These are phyloP conservation scores for Gynostemma pentaphyllum DNA, from an alignment of 306 rosid species.

Conservation along the genomic window DNA sequence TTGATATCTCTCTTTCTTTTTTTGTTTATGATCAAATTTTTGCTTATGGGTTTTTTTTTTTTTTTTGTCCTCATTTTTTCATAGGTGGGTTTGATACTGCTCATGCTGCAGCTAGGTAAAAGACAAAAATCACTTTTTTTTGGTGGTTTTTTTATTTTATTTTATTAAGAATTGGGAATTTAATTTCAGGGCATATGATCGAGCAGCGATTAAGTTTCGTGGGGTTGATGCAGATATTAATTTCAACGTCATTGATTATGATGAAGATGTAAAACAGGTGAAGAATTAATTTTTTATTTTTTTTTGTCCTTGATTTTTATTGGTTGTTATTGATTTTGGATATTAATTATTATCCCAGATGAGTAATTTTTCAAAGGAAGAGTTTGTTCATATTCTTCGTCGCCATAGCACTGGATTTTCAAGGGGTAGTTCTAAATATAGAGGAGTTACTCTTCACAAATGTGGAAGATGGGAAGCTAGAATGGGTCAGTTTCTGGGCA, in stretches of 20 bases:
- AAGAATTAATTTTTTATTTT: not conserved
- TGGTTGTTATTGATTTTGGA: not conserved
- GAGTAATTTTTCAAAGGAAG: slow-evolving; percentile 73
- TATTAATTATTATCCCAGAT: slow-evolving; percentile 36
- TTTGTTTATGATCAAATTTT: not conserved
- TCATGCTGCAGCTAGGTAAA: slow-evolving; percentile 83
- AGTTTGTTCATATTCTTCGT: slow-evolving; percentile 81
- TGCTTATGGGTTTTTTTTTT: not conserved
- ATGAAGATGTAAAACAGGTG: slow-evolving; percentile 84
- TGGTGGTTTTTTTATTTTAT: not conserved
- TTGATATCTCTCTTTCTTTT: too few relatives aligned
- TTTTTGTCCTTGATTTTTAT: not conserved
- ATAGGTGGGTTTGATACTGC: slow-evolving; percentile 96
- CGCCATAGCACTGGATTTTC: slow-evolving; percentile 92
- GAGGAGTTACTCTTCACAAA: slow-evolving; percentile 95
- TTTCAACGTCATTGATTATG: slow-evolving; percentile 69
- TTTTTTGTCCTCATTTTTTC: not conserved
- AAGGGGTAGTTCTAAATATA: slow-evolving; percentile 81
- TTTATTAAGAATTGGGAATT: not conserved
- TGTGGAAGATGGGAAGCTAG: slow-evolving; percentile 99
- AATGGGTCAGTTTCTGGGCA: slow-evolving; percentile 93
- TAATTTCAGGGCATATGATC: slow-evolving; percentile 74
- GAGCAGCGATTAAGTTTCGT: slow-evolving; percentile 92
- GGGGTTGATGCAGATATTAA: slow-evolving; percentile 91
- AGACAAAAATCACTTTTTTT: not conserved